phyloP scores from a whole-genome alignment of 139 green algal genomes.

The Coelastrella sp. region DNA sequence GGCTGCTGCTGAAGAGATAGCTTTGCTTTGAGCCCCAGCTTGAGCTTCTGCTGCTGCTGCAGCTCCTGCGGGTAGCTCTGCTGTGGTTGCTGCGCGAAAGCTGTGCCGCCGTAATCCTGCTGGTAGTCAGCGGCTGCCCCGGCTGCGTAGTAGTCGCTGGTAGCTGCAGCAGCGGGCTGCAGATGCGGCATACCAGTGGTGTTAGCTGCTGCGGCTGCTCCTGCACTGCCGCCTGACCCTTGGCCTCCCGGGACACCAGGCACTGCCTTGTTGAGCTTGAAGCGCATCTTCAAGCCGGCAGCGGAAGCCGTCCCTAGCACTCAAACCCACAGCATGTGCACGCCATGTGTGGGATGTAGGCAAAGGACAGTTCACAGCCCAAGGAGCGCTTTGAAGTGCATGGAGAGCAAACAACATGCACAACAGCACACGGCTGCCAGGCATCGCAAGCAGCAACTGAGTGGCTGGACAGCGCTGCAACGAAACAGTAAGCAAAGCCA shows the following conservation, averaged over 20 bases:
- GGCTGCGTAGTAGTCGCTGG: background rate
- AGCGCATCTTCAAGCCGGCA: background rate
- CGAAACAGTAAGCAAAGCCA: too few relatives aligned
- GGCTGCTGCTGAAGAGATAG: conserved; percentile 11
- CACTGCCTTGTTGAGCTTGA: background rate
- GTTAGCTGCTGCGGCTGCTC: conserved; percentile 30
- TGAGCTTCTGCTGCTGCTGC: conserved; percentile 6
- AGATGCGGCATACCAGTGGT: too few relatives aligned
- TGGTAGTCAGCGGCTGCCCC: background rate
- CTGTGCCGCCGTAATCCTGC: background rate
- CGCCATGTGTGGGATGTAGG: background rate
- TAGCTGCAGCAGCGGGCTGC: background rate
- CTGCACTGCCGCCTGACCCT: background rate
- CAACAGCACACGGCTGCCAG: too few relatives aligned
- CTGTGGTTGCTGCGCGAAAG: background rate
- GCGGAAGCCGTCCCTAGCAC: too few relatives aligned
- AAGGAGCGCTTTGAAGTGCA: too few relatives aligned
- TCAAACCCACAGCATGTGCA: background rate
- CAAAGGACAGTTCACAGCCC: too few relatives aligned
- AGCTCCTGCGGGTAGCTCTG: background rate
- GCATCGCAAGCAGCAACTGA: too few relatives aligned
- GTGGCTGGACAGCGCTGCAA: too few relatives aligned
- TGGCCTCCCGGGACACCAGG: background rate
- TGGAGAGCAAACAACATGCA: too few relatives aligned
- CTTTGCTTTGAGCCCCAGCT: background rate